Conservation (phyloP, 129 eudicot genomes). For the Mikania micrantha region DNA sequence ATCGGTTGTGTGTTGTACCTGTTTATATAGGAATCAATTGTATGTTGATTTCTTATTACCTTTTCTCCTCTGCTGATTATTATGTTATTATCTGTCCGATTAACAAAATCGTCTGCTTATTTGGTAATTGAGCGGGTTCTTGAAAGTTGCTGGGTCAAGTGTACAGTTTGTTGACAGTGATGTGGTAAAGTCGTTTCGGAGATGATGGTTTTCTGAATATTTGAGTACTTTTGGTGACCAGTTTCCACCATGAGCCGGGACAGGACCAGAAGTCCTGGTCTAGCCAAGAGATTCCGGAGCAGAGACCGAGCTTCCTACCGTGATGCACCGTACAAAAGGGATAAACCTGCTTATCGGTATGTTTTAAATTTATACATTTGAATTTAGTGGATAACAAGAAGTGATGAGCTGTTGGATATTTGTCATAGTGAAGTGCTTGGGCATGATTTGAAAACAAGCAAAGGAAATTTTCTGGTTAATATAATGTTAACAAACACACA, state of each 20-base stretch:
- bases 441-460: not conserved
- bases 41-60: not conserved
- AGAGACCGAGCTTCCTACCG: slow-evolving; percentile 46
- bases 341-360: slow-evolving; percentile 36
- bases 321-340: slow-evolving; percentile 66
- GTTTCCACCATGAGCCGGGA: slow-evolving; percentile 37
- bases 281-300: slow-evolving; percentile 45
- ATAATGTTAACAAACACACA: not conserved
- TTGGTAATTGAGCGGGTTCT: not conserved
- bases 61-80: not conserved
- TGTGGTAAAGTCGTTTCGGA: not conserved
- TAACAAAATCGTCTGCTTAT: not conserved
- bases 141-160: slow-evolving; percentile 1
- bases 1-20: not conserved
- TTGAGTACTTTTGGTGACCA: not conserved
- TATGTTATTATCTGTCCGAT: not conserved
- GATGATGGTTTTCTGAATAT: slow-evolving; percentile 1
- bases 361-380: not conserved
- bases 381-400: not conserved
- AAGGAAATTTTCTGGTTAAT: not conserved
- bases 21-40: not conserved
- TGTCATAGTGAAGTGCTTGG: slow-evolving; percentile 1
- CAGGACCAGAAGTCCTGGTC: slow-evolving; percentile 50
- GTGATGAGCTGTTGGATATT: not conserved
- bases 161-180: not conserved